A percentile compares a stretch with the other conserved stretches of the same genome.
phyloP scores from a whole-genome alignment of 169 alveolate species.

The Theileria equi region DNA sequence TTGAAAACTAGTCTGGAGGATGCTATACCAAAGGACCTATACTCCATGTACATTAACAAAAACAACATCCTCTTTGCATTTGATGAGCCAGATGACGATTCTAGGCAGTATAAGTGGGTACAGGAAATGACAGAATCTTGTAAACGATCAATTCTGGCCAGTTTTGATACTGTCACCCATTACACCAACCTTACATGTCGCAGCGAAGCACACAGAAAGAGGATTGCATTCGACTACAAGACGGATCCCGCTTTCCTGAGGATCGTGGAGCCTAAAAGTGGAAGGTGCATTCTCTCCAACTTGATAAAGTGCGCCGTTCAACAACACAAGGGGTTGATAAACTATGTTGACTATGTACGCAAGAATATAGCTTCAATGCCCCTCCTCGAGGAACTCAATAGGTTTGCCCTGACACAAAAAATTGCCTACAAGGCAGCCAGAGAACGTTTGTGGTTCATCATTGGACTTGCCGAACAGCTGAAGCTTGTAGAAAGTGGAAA shows the following conservation, averaged over 20 bases:
- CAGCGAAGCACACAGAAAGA: constrained; percentile 28
- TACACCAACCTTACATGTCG: constrained; percentile 39
- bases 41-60: constrained; percentile 53
- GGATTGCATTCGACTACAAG: constrained; percentile 45
- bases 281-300: constrained; percentile 38
- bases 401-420: constrained; percentile 48
- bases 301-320: constrained; percentile 30
- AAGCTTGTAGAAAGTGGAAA: constrained; percentile 46
- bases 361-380: constrained; percentile 34
- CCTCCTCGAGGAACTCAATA: constrained; percentile 45
- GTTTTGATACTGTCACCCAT: constrained; percentile 31
- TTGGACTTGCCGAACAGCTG: constrained; percentile 47
- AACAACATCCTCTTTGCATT: constrained; percentile 46
- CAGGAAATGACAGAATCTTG: constrained; percentile 24
- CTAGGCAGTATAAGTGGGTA: constrained; percentile 1
- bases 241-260: constrained; percentile 61
- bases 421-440: constrained; percentile 49
- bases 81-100: background rate
- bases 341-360: constrained; percentile 43
- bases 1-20: constrained; percentile 13
- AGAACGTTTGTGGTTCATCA: constrained; percentile 48
- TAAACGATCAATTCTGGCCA: constrained; percentile 17
- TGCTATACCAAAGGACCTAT: constrained; percentile 50
- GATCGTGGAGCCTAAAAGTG: constrained; percentile 39
- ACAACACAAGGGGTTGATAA: constrained; percentile 32